These are phyloP conservation scores for Domatiomyces globalis DNA, from an alignment of 2,329 filamentous ascomycete species.

Conservation along the genomic window DNA sequence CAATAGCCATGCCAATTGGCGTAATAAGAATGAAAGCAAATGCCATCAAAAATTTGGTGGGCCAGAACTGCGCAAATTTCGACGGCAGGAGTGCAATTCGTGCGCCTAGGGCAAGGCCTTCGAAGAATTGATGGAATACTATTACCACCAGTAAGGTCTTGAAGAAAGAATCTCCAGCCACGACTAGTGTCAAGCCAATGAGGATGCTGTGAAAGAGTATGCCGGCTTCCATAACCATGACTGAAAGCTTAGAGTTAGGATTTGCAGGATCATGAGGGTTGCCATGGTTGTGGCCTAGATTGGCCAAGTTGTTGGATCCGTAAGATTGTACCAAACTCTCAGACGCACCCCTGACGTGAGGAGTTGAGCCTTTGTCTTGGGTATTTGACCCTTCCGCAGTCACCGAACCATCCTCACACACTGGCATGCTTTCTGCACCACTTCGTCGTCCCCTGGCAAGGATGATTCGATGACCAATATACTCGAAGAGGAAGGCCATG, in stretches of 20 bases:
- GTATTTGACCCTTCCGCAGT: slow-evolving; percentile 1
- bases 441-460: slow-evolving; percentile 9
- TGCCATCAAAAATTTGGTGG: slow-evolving; percentile 48
- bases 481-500: slow-evolving; percentile 59
- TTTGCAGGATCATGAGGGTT: slow-evolving; percentile 19
- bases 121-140: slow-evolving; percentile 65
- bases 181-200: slow-evolving; percentile 35
- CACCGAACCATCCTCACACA: slow-evolving; percentile 4
- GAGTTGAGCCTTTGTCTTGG: neutral
- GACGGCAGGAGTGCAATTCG: slow-evolving; percentile 48
- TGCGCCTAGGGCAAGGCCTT: slow-evolving; percentile 59
- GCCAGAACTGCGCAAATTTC: slow-evolving; percentile 40
- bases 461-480: slow-evolving; percentile 47
- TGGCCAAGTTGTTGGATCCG: slow-evolving; percentile 5
- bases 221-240: slow-evolving; percentile 57
- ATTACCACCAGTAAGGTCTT: slow-evolving; percentile 47
- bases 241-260: slow-evolving; percentile 41
- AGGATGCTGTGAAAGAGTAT: slow-evolving; percentile 62
- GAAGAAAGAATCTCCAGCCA: slow-evolving; percentile 38
- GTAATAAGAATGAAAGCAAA: slow-evolving; percentile 55
- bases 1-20: slow-evolving; percentile 67
- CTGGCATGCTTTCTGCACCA: neutral
- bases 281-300: slow-evolving; percentile 25
- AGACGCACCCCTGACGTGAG: slow-evolving; percentile 5
- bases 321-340: neutral